phyloP scores from a whole-genome alignment of 2,329 filamentous ascomycete species.

The Allantophomopsis lycopodina region DNA sequence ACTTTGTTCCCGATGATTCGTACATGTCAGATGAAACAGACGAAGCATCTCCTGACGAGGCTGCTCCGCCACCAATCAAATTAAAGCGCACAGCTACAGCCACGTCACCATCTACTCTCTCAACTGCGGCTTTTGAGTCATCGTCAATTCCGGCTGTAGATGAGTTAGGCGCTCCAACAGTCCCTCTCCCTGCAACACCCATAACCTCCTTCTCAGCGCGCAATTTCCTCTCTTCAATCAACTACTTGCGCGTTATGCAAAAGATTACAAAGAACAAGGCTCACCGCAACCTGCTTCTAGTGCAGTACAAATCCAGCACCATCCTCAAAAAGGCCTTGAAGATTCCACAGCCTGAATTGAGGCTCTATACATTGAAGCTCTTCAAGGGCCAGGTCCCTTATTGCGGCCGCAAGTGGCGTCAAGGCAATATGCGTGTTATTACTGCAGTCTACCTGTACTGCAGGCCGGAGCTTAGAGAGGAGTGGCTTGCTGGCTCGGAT shows the following conservation, averaged over 20 bases:
- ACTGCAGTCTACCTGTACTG: slow-evolving; percentile 94
- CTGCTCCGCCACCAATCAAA: slow-evolving; percentile 72
- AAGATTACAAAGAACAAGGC: slow-evolving; percentile 95
- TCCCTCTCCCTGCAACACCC: slow-evolving; percentile 55
- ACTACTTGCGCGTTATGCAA: slow-evolving; percentile 90
- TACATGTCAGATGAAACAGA: slow-evolving; percentile 15
- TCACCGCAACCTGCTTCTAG: slow-evolving; percentile 83
- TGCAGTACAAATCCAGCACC: slow-evolving; percentile 88
- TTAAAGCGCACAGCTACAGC: slow-evolving; percentile 23
- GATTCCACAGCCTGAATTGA: slow-evolving; percentile 73
- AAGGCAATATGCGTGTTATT: slow-evolving; percentile 97
- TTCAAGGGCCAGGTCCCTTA: slow-evolving; percentile 99
- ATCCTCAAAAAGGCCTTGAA: slow-evolving; percentile 87
- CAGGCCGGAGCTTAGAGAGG: slow-evolving; percentile 80
- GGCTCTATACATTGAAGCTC: slow-evolving; percentile 90
- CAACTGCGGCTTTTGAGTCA: too few species aligned
- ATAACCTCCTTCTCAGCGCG: slow-evolving; percentile 87
- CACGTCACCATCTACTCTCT: too few species aligned
- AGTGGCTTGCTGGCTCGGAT: slow-evolving; percentile 85
- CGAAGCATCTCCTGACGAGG: slow-evolving; percentile 47
- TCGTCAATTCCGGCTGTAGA: slow-evolving; percentile 48
- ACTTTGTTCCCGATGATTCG: slow-evolving; percentile 14
- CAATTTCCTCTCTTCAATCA: slow-evolving; percentile 91
- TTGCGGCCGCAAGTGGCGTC: slow-evolving; percentile 95
- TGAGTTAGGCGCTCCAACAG: slow-evolving; percentile 72